phyloP scores from a whole-genome alignment of 2,329 filamentous ascomycete species.

The Apiospora saccharicola region DNA sequence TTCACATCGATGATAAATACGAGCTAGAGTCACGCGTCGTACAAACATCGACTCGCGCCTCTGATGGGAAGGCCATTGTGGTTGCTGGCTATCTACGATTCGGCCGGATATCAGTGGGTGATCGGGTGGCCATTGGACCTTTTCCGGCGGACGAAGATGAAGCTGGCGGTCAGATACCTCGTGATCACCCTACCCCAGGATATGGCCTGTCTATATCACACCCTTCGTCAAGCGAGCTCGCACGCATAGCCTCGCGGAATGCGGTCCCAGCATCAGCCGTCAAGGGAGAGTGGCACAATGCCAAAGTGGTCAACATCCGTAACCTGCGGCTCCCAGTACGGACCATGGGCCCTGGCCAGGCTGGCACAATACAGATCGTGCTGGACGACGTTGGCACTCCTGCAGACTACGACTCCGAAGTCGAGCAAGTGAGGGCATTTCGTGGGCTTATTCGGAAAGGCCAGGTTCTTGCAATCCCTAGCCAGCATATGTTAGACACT shows the following conservation, averaged over 20 bases:
- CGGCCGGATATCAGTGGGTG: conserved; percentile 78
- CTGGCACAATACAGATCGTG: conserved; percentile 85
- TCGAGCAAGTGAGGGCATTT: conserved; percentile 41
- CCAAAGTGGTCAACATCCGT: conserved; percentile 84
- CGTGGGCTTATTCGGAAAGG: conserved; percentile 71
- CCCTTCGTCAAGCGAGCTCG: conserved; percentile 60
- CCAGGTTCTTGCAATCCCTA: conserved; percentile 78
- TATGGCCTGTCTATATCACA: conserved; percentile 61
- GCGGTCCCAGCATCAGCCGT: conserved; percentile 58
- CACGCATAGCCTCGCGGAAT: conserved; percentile 60
- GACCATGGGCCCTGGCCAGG: conserved; percentile 79
- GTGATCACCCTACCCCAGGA: conserved; percentile 55
- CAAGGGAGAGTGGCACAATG: conserved; percentile 78
- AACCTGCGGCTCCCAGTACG: conserved; percentile 86
- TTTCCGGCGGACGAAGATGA: conserved; percentile 68
- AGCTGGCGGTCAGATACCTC: conserved; percentile 47
- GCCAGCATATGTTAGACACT: conserved; percentile 63
- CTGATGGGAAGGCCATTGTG: conserved; percentile 57
- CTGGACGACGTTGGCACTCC: conserved; percentile 51
- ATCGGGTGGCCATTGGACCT: conserved; percentile 81
- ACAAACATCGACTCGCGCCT: conserved; percentile 42
- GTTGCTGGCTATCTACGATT: conserved; percentile 86
- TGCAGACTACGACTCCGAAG: conserved; percentile 36
- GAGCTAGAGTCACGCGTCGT: conserved; percentile 72
- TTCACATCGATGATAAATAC: conserved; percentile 92